phyloP scores from a whole-genome alignment of 371 early-diverging fungal species.

The Circinella minor region DNA sequence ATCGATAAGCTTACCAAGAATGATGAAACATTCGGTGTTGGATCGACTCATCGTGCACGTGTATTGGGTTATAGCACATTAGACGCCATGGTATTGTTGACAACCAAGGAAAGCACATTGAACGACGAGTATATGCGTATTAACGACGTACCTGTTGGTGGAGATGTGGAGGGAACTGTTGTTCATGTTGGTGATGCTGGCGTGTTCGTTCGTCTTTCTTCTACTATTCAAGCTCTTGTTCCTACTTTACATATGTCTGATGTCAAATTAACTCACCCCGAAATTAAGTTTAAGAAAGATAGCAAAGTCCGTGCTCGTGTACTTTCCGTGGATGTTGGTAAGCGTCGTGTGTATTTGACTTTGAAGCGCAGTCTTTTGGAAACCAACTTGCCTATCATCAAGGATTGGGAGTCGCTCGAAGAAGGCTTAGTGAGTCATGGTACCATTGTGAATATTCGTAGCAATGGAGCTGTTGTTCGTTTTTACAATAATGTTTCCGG shows the following conservation, averaged over 20 bases:
- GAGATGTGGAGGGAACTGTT: constrained; percentile 64
- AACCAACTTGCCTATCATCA: constrained; percentile 69
- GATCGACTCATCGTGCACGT: constrained; percentile 74
- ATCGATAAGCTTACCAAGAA: constrained; percentile 18
- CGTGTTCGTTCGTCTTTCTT: constrained; percentile 68
- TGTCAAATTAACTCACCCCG: constrained; percentile 71
- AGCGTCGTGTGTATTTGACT: constrained; percentile 70
- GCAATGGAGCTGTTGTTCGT: constrained; percentile 73
- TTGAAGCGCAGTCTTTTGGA: constrained; percentile 82
- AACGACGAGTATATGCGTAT: constrained; percentile 70
- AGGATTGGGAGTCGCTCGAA: constrained; percentile 56
- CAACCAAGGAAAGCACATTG: constrained; percentile 74
- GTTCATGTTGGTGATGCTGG: constrained; percentile 59
- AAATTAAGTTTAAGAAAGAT: constrained; percentile 80
- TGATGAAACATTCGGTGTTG: constrained; percentile 66
- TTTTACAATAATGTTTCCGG: constrained; percentile 80
- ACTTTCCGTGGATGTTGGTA: constrained; percentile 56
- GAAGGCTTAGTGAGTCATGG: constrained; percentile 69
- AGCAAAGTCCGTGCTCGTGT: constrained; percentile 74
- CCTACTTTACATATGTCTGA: constrained; percentile 81
- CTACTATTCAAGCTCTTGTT: constrained; percentile 72
- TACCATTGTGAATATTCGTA: constrained; percentile 62
- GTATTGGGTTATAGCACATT: constrained; percentile 80
- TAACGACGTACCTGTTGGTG: constrained; percentile 75
- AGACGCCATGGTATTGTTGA: constrained; percentile 73